Evolutionary conservation across 2,329 filamentous ascomycete genomes (phyloP).

Genomic region (Fonsecaea pedrosoi): DNA sequence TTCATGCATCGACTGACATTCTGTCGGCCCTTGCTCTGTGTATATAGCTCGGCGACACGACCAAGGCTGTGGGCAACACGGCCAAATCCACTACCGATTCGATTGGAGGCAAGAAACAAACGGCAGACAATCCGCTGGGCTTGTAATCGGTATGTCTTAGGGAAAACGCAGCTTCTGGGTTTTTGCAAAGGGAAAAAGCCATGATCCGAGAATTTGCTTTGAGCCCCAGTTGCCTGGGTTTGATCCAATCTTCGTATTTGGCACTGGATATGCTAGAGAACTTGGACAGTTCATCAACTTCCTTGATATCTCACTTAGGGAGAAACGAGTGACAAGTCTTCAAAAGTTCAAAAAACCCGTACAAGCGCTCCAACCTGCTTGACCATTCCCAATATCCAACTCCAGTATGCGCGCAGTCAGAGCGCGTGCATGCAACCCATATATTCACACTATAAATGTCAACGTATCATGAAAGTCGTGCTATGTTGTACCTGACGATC

Average conservation of each 20-base stretch:
- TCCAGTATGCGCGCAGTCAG: background rate
- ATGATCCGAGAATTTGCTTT: background rate
- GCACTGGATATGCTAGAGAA: background rate
- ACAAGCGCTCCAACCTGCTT: background rate
- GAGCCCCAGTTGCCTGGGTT: background rate
- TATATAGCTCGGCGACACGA: constrained; percentile 33
- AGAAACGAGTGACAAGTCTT: background rate
- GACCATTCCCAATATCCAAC: background rate
- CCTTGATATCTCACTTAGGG: background rate
- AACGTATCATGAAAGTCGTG: background rate
- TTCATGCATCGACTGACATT: background rate
- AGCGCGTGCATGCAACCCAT: constrained; percentile 4
- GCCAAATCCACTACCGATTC: constrained; percentile 30
- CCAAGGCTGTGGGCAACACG: constrained; percentile 32
- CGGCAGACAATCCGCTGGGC: constrained; percentile 40
- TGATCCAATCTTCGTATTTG: background rate
- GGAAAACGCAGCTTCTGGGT: background rate
- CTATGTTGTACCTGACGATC: constrained; percentile 1
- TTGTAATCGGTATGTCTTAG: constrained; percentile 18
- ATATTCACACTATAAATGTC: background rate
- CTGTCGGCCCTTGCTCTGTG: background rate
- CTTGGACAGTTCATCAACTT: background rate
- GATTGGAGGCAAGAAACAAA: constrained; percentile 41
- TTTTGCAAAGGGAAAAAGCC: background rate
- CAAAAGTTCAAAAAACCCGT: background rate